phyloP scores from a whole-genome alignment of 148 eudicot genomes.

The Chenopodium suecicum region DNA sequence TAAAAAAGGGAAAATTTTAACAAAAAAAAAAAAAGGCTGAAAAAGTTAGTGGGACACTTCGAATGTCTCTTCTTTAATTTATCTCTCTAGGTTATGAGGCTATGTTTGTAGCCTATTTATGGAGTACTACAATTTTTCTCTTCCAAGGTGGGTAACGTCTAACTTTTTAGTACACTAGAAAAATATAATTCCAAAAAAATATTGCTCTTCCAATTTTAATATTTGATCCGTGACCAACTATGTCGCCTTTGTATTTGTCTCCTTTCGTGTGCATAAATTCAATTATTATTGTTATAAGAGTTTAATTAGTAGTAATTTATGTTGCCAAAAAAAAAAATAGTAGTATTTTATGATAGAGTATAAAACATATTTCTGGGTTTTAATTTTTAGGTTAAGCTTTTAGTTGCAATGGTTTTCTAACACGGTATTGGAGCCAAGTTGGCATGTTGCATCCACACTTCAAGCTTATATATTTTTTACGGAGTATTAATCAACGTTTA shows the following conservation, averaged over 20 bases:
- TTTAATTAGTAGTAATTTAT: too few species aligned
- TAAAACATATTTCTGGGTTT: too few species aligned
- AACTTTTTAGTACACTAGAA: constrained; percentile 1
- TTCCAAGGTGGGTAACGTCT: constrained; percentile 5
- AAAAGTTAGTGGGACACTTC: constrained; percentile 43
- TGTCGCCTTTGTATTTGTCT: constrained; percentile 22
- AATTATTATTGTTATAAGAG: too few species aligned
- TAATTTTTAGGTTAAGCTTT: too few species aligned
- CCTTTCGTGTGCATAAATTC: not conserved
- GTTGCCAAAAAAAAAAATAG: too few species aligned
- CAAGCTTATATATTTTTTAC: too few species aligned
- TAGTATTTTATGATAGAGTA: too few species aligned
- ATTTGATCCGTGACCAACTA: constrained; percentile 20
- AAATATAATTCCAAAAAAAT: not conserved
- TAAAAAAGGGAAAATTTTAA: not conserved
- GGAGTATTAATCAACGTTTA: too few species aligned
- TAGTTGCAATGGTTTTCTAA: too few species aligned
- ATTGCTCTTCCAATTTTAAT: not conserved
- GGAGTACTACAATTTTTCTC: not conserved
- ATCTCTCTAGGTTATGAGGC: constrained; percentile 17
- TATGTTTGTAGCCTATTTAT: not conserved
- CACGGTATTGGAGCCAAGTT: too few species aligned
- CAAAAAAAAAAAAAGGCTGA: constrained; percentile 24
- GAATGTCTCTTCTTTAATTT: constrained; percentile 24
- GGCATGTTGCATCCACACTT: too few species aligned